Evolutionary conservation across 441 rosid species (phyloP).

Genomic region (Brassica balearica): DNA sequence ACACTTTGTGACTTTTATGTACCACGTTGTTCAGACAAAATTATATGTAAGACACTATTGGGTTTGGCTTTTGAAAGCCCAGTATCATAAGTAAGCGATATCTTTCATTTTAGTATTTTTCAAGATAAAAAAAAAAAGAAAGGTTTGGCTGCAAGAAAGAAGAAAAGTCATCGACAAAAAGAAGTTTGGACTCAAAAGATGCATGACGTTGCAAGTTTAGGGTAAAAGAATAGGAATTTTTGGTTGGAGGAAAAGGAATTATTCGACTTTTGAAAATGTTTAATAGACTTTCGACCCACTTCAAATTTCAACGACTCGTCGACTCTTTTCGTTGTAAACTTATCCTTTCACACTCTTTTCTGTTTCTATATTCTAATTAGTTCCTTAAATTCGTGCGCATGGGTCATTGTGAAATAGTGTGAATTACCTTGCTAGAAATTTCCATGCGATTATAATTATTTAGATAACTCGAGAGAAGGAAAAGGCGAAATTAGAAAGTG

Average conservation of each 20-base stretch:
- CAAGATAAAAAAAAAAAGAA: background rate
- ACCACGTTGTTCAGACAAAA: background rate
- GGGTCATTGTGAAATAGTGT: background rate
- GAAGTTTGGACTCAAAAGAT: background rate
- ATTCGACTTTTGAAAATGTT: constrained; percentile 2
- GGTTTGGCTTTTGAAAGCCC: constrained; percentile 23
- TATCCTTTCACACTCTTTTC: background rate
- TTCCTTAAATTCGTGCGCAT: background rate
- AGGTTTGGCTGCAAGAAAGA: background rate
- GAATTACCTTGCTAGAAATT: constrained; percentile 6
- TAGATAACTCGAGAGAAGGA: constrained; percentile 21
- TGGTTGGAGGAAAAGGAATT: constrained; percentile 18
- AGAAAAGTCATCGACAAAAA: constrained; percentile 19
- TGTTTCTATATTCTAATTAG: background rate
- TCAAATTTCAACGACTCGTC: constrained; percentile 14
- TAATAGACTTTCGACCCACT: constrained; percentile 13
- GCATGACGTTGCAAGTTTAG: constrained; percentile 4
- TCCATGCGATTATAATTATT: background rate
- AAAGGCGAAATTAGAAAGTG: background rate
- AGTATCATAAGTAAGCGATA: background rate
- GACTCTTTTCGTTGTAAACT: background rate
- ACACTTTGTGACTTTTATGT: constrained; percentile 11
- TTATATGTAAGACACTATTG: background rate
- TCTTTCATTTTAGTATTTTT: background rate
- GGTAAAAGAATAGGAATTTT: constrained; percentile 8